Conservation (phyloP, 306 rosid genomes). For the barrel medic (Medicago truncatula) region DNA sequence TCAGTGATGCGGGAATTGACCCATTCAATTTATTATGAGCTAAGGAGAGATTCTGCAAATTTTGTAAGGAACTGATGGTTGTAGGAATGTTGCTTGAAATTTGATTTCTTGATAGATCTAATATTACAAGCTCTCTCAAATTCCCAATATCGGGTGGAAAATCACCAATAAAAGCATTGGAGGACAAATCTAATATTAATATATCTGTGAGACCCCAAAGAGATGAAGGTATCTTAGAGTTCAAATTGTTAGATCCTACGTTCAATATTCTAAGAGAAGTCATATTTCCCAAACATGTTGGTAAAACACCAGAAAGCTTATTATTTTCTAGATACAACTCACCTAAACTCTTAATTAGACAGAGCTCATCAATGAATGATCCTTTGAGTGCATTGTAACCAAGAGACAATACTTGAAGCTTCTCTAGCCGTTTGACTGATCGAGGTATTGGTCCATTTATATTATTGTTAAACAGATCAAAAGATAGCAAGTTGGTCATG, state of each 20-base stretch:
- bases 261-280: constrained; percentile 20
- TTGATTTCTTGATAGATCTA: constrained; percentile 25
- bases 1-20: constrained; percentile 36
- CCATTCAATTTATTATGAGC: constrained; percentile 36
- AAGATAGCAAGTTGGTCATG: not conserved
- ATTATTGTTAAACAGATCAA: not conserved
- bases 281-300: constrained; percentile 19
- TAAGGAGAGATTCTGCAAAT: constrained; percentile 17
- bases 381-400: not conserved
- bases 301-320: not conserved
- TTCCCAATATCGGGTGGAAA: constrained; percentile 36
- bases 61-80: constrained; percentile 11
- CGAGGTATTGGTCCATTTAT: not conserved
- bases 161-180: constrained; percentile 39
- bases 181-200: constrained; percentile 40
- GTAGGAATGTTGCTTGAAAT: constrained; percentile 29
- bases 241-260: constrained; percentile 38
- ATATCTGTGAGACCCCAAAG: constrained; percentile 46
- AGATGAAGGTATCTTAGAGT: constrained; percentile 40
- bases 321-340: not conserved
- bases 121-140: constrained; percentile 30
- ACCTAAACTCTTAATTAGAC: not conserved
- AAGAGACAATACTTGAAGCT: not conserved
- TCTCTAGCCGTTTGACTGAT: not conserved
- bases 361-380: not conserved